Conservation (phyloP, 208 protist genomes). For the Balamuthia mandrillaris region DNA sequence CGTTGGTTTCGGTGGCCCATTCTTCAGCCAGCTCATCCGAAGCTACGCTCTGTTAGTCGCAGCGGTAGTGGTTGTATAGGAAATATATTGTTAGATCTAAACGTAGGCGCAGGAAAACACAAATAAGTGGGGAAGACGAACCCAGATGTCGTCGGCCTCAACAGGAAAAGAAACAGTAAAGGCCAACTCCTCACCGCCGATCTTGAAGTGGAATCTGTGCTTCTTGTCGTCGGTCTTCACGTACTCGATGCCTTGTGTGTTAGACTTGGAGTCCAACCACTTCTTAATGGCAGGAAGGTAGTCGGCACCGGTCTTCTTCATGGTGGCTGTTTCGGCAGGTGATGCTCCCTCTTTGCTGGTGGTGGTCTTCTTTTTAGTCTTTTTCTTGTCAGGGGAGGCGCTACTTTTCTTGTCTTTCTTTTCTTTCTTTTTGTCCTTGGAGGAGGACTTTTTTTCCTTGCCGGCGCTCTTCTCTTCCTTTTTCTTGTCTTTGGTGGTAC, state of each 20-base stretch:
- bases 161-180: not conserved
- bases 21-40: not conserved
- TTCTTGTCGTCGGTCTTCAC: not conserved
- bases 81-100: not conserved
- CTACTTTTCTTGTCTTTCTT: not conserved
- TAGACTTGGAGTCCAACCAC: not conserved
- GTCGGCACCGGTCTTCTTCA: not conserved
- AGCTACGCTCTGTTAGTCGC: not conserved
- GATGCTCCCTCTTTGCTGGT: not conserved
- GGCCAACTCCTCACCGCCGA: not conserved
- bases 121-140: not conserved
- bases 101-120: not conserved
- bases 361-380: not conserved
- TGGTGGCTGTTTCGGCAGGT: not conserved
- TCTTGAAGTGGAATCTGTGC: not conserved
- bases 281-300: not conserved
- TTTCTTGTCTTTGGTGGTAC: not conserved
- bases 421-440: not conserved
- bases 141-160: not conserved
- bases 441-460: no score
- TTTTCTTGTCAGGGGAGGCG: no score
- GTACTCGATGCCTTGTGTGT: not conserved
- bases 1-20: not conserved
- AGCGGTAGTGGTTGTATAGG: not conserved
- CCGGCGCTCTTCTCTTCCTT: not conserved